Base-by-base conservation (phyloP, 2,329 filamentous ascomycete genomes). In the Fonsecaea pedrosoi region DNA sequence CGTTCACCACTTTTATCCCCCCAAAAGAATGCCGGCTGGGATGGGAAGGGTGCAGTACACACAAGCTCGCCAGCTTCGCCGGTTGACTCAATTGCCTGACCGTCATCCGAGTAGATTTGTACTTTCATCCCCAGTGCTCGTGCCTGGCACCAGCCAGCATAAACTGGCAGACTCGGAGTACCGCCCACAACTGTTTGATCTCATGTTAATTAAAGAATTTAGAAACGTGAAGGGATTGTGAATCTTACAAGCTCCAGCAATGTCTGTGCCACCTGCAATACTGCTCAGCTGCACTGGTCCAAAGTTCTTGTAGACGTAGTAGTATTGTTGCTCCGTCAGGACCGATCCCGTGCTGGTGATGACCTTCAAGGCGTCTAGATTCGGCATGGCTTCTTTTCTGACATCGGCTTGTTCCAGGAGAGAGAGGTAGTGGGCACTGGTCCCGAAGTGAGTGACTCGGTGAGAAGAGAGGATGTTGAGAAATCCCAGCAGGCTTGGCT, bases 351-450 rank as follows among this genome's bases (percentile, higher is more conserved):
- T 53, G 15, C 45, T 53, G 9, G 45, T 53, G n/a, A 53, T 18
- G 1, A 53, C 45, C 45, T 53, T 53, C 10, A 56, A 32, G 25
- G 18, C n/a, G 18, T 18, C n/a, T 10, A 56, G 12, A n/a, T 56
- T 32, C 4, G 18, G 15, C 10, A n/a, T 8, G 1, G 88, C 80
- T 8, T 85, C 83, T 0, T 91, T 91, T 0, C 80, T 78, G 45
- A 93, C 83, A 0, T 82, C 81, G 18, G 84, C 83, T 71, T 89
- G 90, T 66, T 88, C 85, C 8, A 94, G 76, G 74, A 93, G 91
- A 58, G 88, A 85, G 73, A 95, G 82, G 84, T 90, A 95, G 3
- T 90, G 83, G 0, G 92, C 92, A 60, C 90, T 91, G 5, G 88
- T 89, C 30, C 54, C 54, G 18, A 56, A 37, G 25, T 32, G 54